phyloP scores from a whole-genome alignment of 805 yeast genomes.

The Wickerhamiella kazuoi region DNA sequence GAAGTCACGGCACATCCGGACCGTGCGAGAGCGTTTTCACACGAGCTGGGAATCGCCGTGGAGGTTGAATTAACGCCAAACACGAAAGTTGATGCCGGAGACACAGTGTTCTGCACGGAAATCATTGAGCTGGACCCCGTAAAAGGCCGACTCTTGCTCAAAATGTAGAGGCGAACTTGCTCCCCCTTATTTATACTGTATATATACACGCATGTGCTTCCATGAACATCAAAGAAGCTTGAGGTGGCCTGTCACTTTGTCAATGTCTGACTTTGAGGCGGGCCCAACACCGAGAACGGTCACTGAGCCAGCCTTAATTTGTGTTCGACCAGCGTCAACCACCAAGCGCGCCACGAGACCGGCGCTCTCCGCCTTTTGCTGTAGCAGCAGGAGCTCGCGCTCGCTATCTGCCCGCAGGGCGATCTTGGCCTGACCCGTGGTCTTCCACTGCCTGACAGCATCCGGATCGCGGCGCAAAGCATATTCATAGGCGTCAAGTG shows the following conservation, averaged over 20 bases:
- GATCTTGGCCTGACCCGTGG: conserved; percentile 83
- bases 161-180: neutral
- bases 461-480: conserved; percentile 41
- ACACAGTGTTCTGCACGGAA: conserved; percentile 1
- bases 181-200: too few species aligned
- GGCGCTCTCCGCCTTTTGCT: conserved; percentile 61
- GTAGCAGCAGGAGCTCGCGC: conserved; percentile 51
- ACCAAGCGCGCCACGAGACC: conserved; percentile 68
- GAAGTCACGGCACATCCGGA: neutral
- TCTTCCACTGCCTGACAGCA: conserved; percentile 58
- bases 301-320: conserved; percentile 87
- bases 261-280: conserved; percentile 64
- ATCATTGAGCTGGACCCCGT: neutral
- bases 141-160: neutral
- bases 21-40: neutral
- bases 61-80: neutral
- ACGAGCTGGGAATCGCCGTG: neutral
- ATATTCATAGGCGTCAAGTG: conserved; percentile 62
- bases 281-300: conserved; percentile 97
- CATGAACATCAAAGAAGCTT: conserved; percentile 59
- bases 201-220: neutral
- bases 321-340: conserved; percentile 95
- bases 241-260: conserved; percentile 63
- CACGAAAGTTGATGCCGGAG: neutral
- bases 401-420: conserved; percentile 49